Base-by-base conservation (phyloP, 2,329 filamentous ascomycete species). In the Fusarium fracticaudum region DNA sequence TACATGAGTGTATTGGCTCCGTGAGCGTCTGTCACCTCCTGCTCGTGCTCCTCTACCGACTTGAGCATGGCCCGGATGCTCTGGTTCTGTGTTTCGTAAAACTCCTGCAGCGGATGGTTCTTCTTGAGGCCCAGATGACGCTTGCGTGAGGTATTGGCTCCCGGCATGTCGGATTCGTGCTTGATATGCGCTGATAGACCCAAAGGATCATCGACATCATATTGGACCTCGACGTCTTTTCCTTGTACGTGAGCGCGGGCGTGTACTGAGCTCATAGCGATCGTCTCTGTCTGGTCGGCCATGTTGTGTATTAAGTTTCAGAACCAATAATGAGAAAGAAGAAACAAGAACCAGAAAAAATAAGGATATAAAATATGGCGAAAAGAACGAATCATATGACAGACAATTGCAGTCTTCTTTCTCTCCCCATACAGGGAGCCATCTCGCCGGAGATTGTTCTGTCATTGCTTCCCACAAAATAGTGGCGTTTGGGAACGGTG, bases 1-100 rank as follows among this genome's bases (percentile, higher is more conserved):
- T 89, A 91, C 79, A 92, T 91, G 76, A 98, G 84, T 70, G 96
- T 92, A 79, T 97, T 96, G 35, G 95, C 93, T 64, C 90, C 91
- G 66, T 93, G 91, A 80, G 95, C 90, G 76, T 97, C 93, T 73
- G 90, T 92, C 38, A 95, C 95, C 53, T 95, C 91, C 37, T 92
- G 91, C n/a, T 93, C 88, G 83, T 98, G 96, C 80, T 98, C 94
- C 79, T 98, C 94, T 5, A 98, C 95, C 6, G 93, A 92, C 85
- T 98, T 98, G 73, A 98, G 87, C 84, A 98, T 89, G 17, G 94
- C 91, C 84, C 97, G 91, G 75, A 99, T 99, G 77, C 94, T 95
- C 82, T 95, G 94, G 80, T 99, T 99, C 81, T 99, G 96, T 35
- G 88, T 88, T 81, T 94, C 89, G 86, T 98, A 98, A 85, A 98